These are phyloP conservation scores for Globisporangium abappressorium DNA, from an alignment of 352 stramenopile genomes.

Conservation along the genomic window DNA sequence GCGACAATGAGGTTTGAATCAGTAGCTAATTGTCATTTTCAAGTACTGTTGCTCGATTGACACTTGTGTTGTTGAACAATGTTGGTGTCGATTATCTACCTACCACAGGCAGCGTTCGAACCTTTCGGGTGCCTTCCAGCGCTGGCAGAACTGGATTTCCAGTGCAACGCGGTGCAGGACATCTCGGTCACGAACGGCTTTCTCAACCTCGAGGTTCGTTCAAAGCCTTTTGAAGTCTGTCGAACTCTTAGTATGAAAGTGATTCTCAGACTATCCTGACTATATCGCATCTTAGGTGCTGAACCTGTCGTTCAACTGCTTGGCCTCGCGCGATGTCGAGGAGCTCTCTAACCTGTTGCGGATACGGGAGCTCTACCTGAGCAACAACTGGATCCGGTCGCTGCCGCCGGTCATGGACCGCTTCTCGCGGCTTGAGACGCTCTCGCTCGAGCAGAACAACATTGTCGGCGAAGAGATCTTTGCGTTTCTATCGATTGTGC, in stretches of 20 bases:
- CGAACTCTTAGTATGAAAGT: background rate
- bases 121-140: constrained; percentile 64
- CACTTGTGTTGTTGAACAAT: background rate
- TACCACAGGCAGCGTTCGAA: constrained; percentile 38
- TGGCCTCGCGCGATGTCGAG: constrained; percentile 54
- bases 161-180: constrained; percentile 70
- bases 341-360: constrained; percentile 69
- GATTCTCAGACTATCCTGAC: background rate
- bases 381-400: constrained; percentile 66
- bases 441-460: constrained; percentile 79
- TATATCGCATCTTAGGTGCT: constrained; percentile 37
- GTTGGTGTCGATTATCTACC: background rate
- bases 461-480: constrained; percentile 68
- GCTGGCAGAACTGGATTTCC: constrained; percentile 70
- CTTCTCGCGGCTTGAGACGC: constrained; percentile 68
- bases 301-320: constrained; percentile 81
- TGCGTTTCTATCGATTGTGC: constrained; percentile 60
- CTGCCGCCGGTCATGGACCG: constrained; percentile 75
- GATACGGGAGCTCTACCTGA: constrained; percentile 75
- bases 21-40: background rate
- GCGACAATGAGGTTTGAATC: constrained; percentile 57
- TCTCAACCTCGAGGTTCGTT: constrained; percentile 50
- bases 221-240: background rate
- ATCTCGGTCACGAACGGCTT: constrained; percentile 54
- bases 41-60: background rate